Evolutionary conservation across 129 eudicot genomes (phyloP).

Genomic region (Daucus carota): DH1_v3.0 NC_030382.2:54308001-54308500

Average conservation of each 20-base stretch:
- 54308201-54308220: conserved; percentile 8
- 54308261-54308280: conserved; percentile 26
- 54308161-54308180: conserved; percentile 28
- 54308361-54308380: conserved; percentile 22
- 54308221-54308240: conserved; percentile 29
- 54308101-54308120: conserved; percentile 31
- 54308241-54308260: conserved; percentile 19
- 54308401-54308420: background rate
- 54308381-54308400: conserved; percentile 39
- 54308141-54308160: conserved; percentile 24
- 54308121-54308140: conserved; percentile 19
- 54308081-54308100: conserved; percentile 24
- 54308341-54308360: conserved; percentile 9
- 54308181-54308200: conserved; percentile 39
- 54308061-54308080: conserved; percentile 14
- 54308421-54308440: background rate
- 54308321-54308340: conserved; percentile 21
- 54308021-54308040: conserved; percentile 33
- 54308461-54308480: too few relatives aligned
- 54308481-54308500: conserved; percentile 54
- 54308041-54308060: conserved; percentile 30
- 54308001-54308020: conserved; percentile 46
- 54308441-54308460: too few relatives aligned
- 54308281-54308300: conserved; percentile 24
- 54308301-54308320: conserved; percentile 29